Percentiles rank a stretch among this genome's conserved stretches.
Evolutionary conservation across 176 grass and related monocot species (phyloP).

Genomic region (Phragmites australis): DNA sequence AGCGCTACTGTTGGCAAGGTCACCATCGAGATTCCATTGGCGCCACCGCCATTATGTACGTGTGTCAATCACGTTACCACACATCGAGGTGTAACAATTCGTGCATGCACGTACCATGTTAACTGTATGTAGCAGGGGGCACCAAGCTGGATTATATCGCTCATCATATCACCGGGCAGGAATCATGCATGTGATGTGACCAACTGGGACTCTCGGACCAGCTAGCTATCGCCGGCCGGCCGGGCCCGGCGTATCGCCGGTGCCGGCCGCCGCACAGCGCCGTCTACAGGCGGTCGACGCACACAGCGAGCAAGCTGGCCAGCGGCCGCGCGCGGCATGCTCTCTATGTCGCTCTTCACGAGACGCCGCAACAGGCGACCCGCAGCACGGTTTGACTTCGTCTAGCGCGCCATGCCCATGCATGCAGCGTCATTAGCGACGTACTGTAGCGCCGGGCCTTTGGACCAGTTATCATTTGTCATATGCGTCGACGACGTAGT

Average conservation of each 20-base stretch:
- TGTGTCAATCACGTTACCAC: too few species aligned
- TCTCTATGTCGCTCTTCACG: not conserved
- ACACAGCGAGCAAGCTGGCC: not conserved
- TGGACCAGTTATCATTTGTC: too few species aligned
- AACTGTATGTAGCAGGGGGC: not conserved
- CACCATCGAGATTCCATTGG: not conserved
- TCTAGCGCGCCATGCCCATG: not conserved
- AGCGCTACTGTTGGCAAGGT: not conserved
- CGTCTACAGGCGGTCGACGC: not conserved
- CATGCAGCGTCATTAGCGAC: too few species aligned
- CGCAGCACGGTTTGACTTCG: not conserved
- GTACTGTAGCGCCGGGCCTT: too few species aligned
- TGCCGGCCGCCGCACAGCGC: slow-evolving; percentile 10
- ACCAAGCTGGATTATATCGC: not conserved
- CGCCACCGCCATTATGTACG: not conserved
- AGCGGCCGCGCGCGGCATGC: not conserved
- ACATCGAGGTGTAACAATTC: too few species aligned
- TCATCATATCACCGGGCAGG: not conserved
- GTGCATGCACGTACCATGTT: too few species aligned
- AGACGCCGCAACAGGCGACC: not conserved
- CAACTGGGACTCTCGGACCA: too few species aligned
- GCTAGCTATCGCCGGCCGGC: too few species aligned
- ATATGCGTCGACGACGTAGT: too few species aligned
- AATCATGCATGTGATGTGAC: not conserved
- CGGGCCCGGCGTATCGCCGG: slow-evolving; percentile 27